phyloP scores from a whole-genome alignment of 495 filamentous ascomycete species.

The Talaromyces wortmannii region DNA sequence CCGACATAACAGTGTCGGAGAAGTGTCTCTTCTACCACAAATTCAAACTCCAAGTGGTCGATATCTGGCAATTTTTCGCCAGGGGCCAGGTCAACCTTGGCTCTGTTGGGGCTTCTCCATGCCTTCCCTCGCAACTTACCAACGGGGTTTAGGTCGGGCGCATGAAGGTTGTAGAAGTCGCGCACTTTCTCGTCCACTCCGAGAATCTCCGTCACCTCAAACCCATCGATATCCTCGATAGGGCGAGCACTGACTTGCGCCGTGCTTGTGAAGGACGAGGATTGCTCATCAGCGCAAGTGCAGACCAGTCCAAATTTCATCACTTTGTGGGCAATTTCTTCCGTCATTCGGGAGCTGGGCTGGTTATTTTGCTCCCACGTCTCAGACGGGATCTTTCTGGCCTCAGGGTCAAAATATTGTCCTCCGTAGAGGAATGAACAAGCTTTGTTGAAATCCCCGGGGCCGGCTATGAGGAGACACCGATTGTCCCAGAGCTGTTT shows the following conservation, averaged over 20 bases:
- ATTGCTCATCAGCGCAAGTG: constrained; percentile 30
- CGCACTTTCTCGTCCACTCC: constrained; percentile 25
- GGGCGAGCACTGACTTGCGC: constrained; percentile 20
- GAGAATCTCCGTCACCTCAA: constrained; percentile 49
- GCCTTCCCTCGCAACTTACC: constrained; percentile 37
- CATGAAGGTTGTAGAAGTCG: constrained; percentile 34
- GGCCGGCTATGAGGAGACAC: constrained; percentile 42
- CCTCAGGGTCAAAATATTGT: constrained; percentile 22
- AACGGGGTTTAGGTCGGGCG: constrained; percentile 27
- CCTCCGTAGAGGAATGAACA: constrained; percentile 55
- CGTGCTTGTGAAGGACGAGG: constrained; percentile 11
- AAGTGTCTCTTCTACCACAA: constrained; percentile 61
- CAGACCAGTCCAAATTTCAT: constrained; percentile 35
- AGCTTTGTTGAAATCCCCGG: constrained; percentile 70
- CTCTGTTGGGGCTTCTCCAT: constrained; percentile 31
- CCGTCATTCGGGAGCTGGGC: constrained; percentile 21
- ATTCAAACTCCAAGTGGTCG: constrained; percentile 36
- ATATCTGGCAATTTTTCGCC: constrained; percentile 28
- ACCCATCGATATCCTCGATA: constrained; percentile 39
- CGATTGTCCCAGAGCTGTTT: constrained; percentile 55
- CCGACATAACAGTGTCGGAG: constrained; percentile 59
- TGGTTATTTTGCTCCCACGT: constrained; percentile 14
- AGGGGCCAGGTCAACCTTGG: constrained; percentile 33
- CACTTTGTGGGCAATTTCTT: constrained; percentile 31
- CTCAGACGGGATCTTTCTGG: constrained; percentile 13